Evolutionary conservation across 1,284 basidiomycete species (phyloP), one percentile per base, ranked within the genome.

Genomic region (Puccinia coronata): DNA sequence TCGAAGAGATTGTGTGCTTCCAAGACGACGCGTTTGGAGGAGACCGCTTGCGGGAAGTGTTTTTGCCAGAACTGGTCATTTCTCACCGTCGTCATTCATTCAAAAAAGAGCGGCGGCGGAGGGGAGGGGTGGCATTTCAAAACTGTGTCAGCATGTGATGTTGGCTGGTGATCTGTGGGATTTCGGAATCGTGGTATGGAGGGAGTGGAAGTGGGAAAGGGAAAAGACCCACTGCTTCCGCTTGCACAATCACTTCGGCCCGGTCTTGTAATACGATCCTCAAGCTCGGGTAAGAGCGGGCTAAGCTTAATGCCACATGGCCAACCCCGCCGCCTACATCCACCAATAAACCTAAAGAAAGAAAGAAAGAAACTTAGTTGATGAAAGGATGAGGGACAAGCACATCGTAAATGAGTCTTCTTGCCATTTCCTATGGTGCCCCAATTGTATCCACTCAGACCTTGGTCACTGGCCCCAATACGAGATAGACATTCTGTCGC

Each of bases 11-110:
- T 80, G 39, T 80, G 78, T 49, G 67, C 34, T 65, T 80, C 78
- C 36, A 80, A 55, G 28, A 80, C 41, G 12, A 80, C 78, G 2
- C 78, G 51, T 51, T 80, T 72, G 28, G 78, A 72, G 14, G 70
- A 59, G 31, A 80, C 55, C 23, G 78, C 78, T n/a, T 72, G 70
- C 16, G 78, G 78, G 39, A 80, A 80, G n/a, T 80, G 51, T 61
- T 80, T 80, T 80, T 59, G 36, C 78, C 78, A 80, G 71, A 72
- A 80, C 78, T 80, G 20, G 57, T n/a, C n/a, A n/a, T n/a, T n/a
- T n/a, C n/a, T n/a, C n/a, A n/a, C n/a, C n/a, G n/a, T n/a, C n/a
- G n/a, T n/a, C n/a, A n/a, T n/a, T n/a, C n/a, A n/a, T n/a, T n/a
- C n/a, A n/a, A n/a, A n/a, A n/a, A n/a, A n/a, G n/a, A n/a, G n/a